Evolutionary conservation across 495 filamentous ascomycete species (phyloP).

Genomic region (Neurospora intermedia): DNA sequence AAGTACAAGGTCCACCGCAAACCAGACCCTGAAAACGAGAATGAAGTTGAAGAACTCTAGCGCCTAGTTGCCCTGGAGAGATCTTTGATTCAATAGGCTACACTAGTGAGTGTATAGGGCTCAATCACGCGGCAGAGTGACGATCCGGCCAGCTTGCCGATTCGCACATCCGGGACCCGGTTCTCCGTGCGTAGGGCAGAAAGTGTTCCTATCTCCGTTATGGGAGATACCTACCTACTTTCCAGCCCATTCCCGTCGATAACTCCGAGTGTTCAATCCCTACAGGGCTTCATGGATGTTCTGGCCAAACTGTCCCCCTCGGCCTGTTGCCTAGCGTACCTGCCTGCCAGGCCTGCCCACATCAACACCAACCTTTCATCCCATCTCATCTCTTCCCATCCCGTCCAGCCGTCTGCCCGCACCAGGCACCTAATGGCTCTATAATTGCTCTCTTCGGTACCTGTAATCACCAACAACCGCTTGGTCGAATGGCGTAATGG

Average conservation of each 20-base stretch:
- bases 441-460: neutral
- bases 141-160: neutral
- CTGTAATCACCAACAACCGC: neutral
- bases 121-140: neutral
- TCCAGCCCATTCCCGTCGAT: neutral
- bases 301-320: neutral
- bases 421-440: neutral
- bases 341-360: neutral
- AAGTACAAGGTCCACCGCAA: neutral
- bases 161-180: neutral
- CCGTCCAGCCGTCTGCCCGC: neutral
- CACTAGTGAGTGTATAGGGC: neutral
- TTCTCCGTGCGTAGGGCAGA: neutral
- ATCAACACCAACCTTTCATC: neutral
- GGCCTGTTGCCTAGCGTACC: neutral
- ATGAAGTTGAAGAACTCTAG: neutral
- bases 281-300: neutral
- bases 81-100: neutral
- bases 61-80: neutral
- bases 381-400: neutral
- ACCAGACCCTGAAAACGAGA: neutral
- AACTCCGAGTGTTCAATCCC: neutral
- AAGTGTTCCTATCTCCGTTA: neutral
- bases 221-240: neutral
- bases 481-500: neutral